Percentiles rank a stretch among this genome's conserved stretches.
Conservation (phyloP, 2,329 filamentous ascomycete species). For the Myriosclerotinia scirpicola region DNA sequence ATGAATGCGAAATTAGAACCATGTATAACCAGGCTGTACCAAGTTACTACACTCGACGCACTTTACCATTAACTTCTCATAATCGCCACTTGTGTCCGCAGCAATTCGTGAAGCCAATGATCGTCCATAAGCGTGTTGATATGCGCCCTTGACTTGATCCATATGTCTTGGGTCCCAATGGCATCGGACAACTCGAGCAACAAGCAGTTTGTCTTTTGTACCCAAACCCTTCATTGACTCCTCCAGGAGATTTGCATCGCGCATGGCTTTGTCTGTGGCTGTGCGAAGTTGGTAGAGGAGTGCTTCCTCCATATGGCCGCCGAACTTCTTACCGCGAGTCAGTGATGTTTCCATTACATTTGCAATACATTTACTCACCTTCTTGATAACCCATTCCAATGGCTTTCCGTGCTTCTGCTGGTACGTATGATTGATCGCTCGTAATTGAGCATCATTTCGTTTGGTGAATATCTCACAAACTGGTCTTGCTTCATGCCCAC, state of each 20-base stretch:
- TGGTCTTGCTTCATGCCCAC: slow-evolving; percentile 65
- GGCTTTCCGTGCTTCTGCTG: slow-evolving; percentile 67
- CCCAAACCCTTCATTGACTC: slow-evolving; percentile 83
- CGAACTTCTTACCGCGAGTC: slow-evolving; percentile 62
- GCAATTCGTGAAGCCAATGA: slow-evolving; percentile 69
- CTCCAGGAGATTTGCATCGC: slow-evolving; percentile 80
- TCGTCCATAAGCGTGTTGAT: slow-evolving; percentile 66
- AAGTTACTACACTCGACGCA: slow-evolving; percentile 17
- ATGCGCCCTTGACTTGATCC: slow-evolving; percentile 76
- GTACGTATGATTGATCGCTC: slow-evolving; percentile 77
- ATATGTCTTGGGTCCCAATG: slow-evolving; percentile 82
- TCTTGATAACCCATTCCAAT: slow-evolving; percentile 72
- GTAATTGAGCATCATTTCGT: slow-evolving; percentile 78
- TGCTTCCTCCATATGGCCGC: slow-evolving; percentile 87
- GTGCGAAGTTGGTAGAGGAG: slow-evolving; percentile 76
- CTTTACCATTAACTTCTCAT: slow-evolving; percentile 70
- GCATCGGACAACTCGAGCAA: slow-evolving; percentile 72
- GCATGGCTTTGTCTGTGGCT: slow-evolving; percentile 77
- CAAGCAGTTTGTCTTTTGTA: slow-evolving; percentile 79
- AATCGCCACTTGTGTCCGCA: slow-evolving; percentile 84
- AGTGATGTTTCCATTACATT: slow-evolving; percentile 16
- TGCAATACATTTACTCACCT: slow-evolving; percentile 46
- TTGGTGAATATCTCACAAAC: slow-evolving; percentile 77
- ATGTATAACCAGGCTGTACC: slow-evolving; percentile 16
- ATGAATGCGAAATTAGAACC: slow-evolving; percentile 9